Evolutionary conservation across 169 alveolate species (phyloP), one percentile per base, ranked within the genome.

Genomic region (Plasmodium inui): DNA sequence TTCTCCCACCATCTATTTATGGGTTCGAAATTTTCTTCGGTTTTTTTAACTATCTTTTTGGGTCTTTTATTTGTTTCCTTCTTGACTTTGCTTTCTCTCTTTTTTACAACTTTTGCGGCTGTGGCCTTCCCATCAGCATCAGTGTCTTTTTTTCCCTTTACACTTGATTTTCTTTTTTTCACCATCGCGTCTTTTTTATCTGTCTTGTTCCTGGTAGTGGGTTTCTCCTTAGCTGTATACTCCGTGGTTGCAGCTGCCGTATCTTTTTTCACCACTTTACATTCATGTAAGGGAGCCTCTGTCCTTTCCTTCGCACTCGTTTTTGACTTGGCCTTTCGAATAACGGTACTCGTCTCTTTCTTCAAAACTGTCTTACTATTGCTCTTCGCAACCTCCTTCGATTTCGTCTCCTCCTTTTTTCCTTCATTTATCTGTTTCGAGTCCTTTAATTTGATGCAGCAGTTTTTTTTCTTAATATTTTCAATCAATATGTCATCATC

Each of bases 1-100:
- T 95, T 96, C 92, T 97, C 98, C 98, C 98, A 97, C 98, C 98
- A 97, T 57, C 98, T 96, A 92, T 96, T 96, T 61, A 97, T 95
- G 39, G 98, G 98, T 84, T 97, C 98, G 34, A 96, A 85, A 71
- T 92, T 94, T 57, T 96, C 98, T 80, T 96, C 98, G 3, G 96
- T 94, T 96, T 74, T 83, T 61, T 84, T 95, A 89, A 46, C 80
- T 90, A 83, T 8, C 44, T 93, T 85, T 89, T 83, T 84, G 2
- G 92, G 88, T 67, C 79, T 83, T 39, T 86, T 83, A 72, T 46
- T 72, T 57, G 90, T 83, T 57, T 83, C 96, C 83, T 86, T 94
- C 70, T 80, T 90, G 41, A 85, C 71, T 72, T 90, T 90, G 28
- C 61, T 83, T 22, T 44, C 50, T 55, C 67, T 41, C 44, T 73